Evolutionary conservation across 176 grass and related monocot species (phyloP).

Genomic region (Dactylis glomerata): DNA sequence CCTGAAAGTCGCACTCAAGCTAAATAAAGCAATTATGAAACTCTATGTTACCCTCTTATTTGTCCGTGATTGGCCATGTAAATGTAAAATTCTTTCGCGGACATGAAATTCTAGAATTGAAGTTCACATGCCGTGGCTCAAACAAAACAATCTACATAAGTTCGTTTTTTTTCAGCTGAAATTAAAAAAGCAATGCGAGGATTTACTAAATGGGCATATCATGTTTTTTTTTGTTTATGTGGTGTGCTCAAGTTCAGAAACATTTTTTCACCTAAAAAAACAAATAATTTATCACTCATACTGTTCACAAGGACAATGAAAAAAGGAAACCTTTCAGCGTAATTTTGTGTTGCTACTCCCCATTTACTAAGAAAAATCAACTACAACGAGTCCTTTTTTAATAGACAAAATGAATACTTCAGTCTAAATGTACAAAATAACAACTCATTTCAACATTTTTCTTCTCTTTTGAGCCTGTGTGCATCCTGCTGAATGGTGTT

Average conservation of each 20-base stretch:
- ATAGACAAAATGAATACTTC: not conserved
- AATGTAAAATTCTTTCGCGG: not conserved
- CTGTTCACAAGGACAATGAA: not conserved
- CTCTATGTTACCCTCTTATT: not conserved
- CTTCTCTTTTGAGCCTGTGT: not conserved
- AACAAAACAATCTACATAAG: not conserved
- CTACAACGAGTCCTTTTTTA: not conserved
- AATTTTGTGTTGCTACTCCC: not conserved
- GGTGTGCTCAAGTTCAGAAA: not conserved
- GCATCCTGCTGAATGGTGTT: not conserved
- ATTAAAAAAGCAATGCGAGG: not conserved
- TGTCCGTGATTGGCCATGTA: not conserved
- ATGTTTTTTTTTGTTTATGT: not conserved
- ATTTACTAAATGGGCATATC: not conserved
- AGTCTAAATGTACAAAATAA: not conserved
- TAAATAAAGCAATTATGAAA: not conserved
- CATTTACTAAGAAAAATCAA: not conserved
- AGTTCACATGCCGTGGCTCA: not conserved
- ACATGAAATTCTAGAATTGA: not conserved
- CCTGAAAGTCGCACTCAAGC: not conserved
- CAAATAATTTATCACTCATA: not conserved
- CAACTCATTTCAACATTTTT: not conserved
- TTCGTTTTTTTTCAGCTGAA: not conserved
- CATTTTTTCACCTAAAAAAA: not conserved
- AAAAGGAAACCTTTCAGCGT: not conserved